Base-by-base conservation (phyloP, 1,284 basidiomycete genomes). In the Tranzscheliella williamsii region DNA sequence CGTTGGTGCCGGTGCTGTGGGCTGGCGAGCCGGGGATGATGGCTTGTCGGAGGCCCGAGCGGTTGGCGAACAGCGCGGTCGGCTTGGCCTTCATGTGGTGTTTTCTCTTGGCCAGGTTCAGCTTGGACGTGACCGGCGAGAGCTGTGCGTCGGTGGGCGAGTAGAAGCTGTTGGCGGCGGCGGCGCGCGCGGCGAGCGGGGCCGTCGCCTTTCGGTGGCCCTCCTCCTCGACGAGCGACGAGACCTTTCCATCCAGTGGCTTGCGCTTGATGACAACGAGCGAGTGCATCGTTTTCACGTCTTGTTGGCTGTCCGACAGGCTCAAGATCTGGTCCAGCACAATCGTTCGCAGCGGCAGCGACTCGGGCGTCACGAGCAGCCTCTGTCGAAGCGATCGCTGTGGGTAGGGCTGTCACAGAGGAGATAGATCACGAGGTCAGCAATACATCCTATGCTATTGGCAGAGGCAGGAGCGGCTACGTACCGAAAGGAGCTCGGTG, bases 71-170 rank as follows among this genome's bases (percentile, higher is more conserved):
- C n/a, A 75, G 63, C 3, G 55, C 58, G n/a, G 70, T 73, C 5
- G 73, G 73, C 53, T 74, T 75, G 26, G 56, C 72, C 58, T 76
- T 76, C 24, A 57, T 45, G 52, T 65, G 54, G 49, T 77, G 73
- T 52, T 74, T 73, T 35, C 63, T 56, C 67, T 77, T 77, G 30
- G 62, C 61, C 23, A 76, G 44, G 47, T 76, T 76, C 33, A 77
- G 65, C 50, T 77, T 77, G 31, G 72, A 73, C 8, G 72, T 75
- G 48, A 72, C 72, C 0, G 75, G 75, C 22, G 72, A 75, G 42
- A 77, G 32, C 61, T 76, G 72, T 17, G 63, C 69, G 47, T 77
- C 75, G 11, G 73, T 75, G 27, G 75, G 75, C 24, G 67, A 70
- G 56, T 73, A 71, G 58, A 70, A 70, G 51, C 67, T 63, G 49